phyloP scores from a whole-genome alignment of 2,329 filamentous ascomycete genomes.

The Rhynchosporium agropyri region DNA sequence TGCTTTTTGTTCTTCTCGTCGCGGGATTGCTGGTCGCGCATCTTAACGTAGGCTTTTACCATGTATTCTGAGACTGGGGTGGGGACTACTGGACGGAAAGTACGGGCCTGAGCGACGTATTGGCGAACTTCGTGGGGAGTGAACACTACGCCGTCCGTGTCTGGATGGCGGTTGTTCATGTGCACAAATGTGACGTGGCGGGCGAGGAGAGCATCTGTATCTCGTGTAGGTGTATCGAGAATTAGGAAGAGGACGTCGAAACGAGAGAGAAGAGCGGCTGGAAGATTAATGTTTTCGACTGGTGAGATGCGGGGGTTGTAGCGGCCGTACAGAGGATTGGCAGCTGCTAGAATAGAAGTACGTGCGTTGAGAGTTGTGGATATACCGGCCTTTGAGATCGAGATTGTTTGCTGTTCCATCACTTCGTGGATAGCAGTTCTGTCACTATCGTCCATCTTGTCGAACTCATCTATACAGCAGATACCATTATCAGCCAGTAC shows the following conservation, averaged over 20 bases:
- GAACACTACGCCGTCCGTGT: slow-evolving; percentile 78
- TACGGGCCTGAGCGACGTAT: slow-evolving; percentile 91
- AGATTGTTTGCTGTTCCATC: slow-evolving; percentile 87
- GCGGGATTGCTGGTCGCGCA: slow-evolving; percentile 88
- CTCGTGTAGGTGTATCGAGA: slow-evolving; percentile 88
- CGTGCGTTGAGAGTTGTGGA: slow-evolving; percentile 95
- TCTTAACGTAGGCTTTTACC: slow-evolving; percentile 92
- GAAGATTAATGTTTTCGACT: slow-evolving; percentile 98
- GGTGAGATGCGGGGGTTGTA: slow-evolving; percentile 98
- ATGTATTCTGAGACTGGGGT: slow-evolving; percentile 91
- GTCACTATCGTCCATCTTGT: slow-evolving; percentile 82
- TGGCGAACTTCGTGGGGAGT: slow-evolving; percentile 91
- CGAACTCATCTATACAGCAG: slow-evolving; percentile 84
- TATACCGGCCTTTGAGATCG: slow-evolving; percentile 88
- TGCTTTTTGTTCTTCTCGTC: slow-evolving; percentile 90
- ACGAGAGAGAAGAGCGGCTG: slow-evolving; percentile 93
- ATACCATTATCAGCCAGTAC: slow-evolving; percentile 81
- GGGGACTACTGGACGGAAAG: slow-evolving; percentile 84
- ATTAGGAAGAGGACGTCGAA: slow-evolving; percentile 98
- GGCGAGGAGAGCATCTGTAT: slow-evolving; percentile 89
- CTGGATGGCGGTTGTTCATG: slow-evolving; percentile 93
- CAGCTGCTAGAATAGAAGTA: slow-evolving; percentile 92
- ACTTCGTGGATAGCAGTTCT: slow-evolving; percentile 84
- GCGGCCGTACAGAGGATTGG: slow-evolving; percentile 94
- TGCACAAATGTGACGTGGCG: slow-evolving; percentile 96